Conservation (phyloP, 2,329 filamentous ascomycete species). For the Aspergillus sp. region DNA sequence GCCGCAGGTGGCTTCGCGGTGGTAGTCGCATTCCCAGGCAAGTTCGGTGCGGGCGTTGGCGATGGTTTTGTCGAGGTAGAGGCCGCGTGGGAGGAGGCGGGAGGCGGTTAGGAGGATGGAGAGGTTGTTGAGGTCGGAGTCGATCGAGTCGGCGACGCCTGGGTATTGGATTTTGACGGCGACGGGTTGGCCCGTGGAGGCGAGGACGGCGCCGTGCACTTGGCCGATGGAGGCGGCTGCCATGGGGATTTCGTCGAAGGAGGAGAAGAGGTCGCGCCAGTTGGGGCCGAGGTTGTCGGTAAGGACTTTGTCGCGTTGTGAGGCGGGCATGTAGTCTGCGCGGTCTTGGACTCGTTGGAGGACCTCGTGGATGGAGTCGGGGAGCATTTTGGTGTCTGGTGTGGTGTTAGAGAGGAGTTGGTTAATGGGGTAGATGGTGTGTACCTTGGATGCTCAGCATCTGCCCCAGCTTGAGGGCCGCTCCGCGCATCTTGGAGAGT, state of each 20-base stretch:
- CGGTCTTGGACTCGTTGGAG: slow-evolving; percentile 93
- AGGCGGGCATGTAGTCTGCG: slow-evolving; percentile 96
- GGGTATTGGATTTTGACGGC: slow-evolving; percentile 98
- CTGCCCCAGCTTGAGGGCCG: slow-evolving; percentile 94
- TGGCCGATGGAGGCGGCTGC: slow-evolving; percentile 97
- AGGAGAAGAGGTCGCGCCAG: slow-evolving; percentile 80
- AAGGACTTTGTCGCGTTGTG: slow-evolving; percentile 85
- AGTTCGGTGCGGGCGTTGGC: slow-evolving; percentile 90
- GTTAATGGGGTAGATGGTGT: background rate
- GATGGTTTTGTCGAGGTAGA: slow-evolving; percentile 96
- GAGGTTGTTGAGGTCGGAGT: slow-evolving; percentile 93
- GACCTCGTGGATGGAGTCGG: slow-evolving; percentile 81
- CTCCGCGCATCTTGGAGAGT: slow-evolving; percentile 92
- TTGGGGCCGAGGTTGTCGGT: slow-evolving; percentile 73
- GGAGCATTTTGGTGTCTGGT: slow-evolving; percentile 86
- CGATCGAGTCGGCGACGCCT: slow-evolving; percentile 91
- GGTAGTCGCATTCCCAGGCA: slow-evolving; percentile 96
- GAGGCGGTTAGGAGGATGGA: slow-evolving; percentile 88
- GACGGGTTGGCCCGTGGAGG: slow-evolving; percentile 72
- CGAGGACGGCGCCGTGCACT: slow-evolving; percentile 82
- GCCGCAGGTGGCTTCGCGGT: slow-evolving; percentile 81
- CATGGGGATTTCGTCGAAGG: slow-evolving; percentile 88
- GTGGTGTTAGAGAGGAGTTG: background rate
- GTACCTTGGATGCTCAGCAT: slow-evolving; percentile 94
- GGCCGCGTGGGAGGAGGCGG: slow-evolving; percentile 81